Evolutionary conservation across 345 rosid genomes (phyloP).

Genomic region (Eucalyptus pauciflora): DNA sequence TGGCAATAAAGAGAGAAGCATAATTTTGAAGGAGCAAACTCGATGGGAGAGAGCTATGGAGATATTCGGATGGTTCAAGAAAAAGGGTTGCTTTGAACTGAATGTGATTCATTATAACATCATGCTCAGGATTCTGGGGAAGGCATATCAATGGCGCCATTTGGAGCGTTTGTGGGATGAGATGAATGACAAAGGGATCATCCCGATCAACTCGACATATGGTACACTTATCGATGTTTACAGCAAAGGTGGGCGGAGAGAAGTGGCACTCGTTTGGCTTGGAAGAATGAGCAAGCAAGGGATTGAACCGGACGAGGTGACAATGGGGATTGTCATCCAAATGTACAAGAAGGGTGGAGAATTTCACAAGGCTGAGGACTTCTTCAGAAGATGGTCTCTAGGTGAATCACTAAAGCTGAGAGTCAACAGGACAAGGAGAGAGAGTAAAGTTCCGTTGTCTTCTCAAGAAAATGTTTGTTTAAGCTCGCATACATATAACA

Average conservation of each 20-base stretch:
- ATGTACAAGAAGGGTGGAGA: constrained; percentile 84
- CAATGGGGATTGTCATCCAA: constrained; percentile 68
- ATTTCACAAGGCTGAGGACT: constrained; percentile 67
- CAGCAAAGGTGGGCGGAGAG: constrained; percentile 69
- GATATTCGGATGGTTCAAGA: constrained; percentile 88
- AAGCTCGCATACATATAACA: constrained; percentile 63
- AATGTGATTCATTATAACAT: constrained; percentile 89
- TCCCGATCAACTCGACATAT: constrained; percentile 69
- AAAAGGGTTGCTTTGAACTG: constrained; percentile 54
- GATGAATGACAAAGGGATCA: constrained; percentile 38
- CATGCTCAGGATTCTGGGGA: constrained; percentile 67
- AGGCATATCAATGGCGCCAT: constrained; percentile 53
- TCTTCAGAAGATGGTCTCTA: constrained; percentile 68
- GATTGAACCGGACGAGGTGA: constrained; percentile 80
- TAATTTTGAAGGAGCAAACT: constrained; percentile 76
- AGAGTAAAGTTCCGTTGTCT: background rate
- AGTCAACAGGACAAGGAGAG: background rate
- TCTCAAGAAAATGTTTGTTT: constrained; percentile 16
- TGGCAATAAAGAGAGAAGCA: constrained; percentile 67
- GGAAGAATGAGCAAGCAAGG: constrained; percentile 66
- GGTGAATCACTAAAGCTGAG: constrained; percentile 23
- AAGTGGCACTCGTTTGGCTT: constrained; percentile 63
- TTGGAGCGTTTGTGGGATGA: constrained; percentile 62
- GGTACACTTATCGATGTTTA: constrained; percentile 88
- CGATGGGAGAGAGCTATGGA: constrained; percentile 79